Evolutionary conservation across 2,329 filamentous ascomycete genomes (phyloP), one percentile per base, ranked within the genome.

Genomic region (Neopestalotiopsis rosae): DNA sequence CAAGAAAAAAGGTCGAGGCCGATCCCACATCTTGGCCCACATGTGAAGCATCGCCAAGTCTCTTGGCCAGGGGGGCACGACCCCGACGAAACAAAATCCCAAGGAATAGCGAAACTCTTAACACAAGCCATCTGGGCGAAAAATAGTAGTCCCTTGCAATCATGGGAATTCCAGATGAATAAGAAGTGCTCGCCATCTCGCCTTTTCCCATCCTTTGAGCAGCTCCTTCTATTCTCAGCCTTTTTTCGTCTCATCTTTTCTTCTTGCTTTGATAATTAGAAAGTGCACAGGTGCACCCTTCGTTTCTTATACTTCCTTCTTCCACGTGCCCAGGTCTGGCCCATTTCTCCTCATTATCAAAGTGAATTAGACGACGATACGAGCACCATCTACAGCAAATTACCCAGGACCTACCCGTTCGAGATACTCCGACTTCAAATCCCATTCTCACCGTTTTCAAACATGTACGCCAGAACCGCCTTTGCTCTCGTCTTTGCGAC

Each of bases 401-500:
- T 28, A 28, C 24, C 4, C 24, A 28, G 4, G 24, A 28, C 24
- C 24, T 28, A 28, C 24, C 4, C 24, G n/a, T n/a, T n/a, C n/a
- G n/a, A n/a, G n/a, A n/a, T n/a, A 65, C 56, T 13, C 34, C 28
- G 2, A 28, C 61, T 49, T 13, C 20, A 40, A 12, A 17, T 20
- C 42, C 42, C 9, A 5, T 12, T 40, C 20, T 61, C 20, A 38
- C 6, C 34, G 6, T 2, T 40, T 62, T 49, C 57, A 57, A 71
- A 71, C 49, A 74, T 77, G 75, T 72, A 72, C 63, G 67, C 42
- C 69, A 67, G 73, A 69, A 76, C 74, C 62, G 40, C 69, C 66
- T 73, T 78, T 68, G 69, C 79, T 67, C 66, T 77, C 42, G 65
- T 77, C 58, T 66, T 79, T 58, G 76, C 76, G 58, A 63, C 73